phyloP scores from a whole-genome alignment of 179 eudicot species.

The Gypsophila paniculata region DNA sequence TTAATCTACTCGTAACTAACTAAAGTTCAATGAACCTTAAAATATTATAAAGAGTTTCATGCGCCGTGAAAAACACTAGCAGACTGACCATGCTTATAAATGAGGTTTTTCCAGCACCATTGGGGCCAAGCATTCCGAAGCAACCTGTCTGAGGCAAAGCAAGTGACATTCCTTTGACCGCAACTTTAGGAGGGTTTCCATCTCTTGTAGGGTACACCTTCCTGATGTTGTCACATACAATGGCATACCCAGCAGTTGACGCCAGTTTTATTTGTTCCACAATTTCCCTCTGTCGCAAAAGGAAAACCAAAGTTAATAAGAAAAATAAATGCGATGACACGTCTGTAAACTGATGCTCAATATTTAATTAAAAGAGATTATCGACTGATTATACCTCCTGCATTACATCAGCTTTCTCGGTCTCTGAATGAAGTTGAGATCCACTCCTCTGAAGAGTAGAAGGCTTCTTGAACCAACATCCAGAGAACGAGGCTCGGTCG shows the following conservation, averaged over 20 bases:
- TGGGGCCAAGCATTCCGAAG: slow-evolving; percentile 95
- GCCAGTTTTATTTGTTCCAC: slow-evolving; percentile 53
- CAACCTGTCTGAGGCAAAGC: slow-evolving; percentile 70
- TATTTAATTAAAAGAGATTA: neutral
- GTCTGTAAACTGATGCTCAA: neutral
- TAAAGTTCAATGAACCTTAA: neutral
- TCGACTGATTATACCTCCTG: neutral
- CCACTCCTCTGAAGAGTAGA: slow-evolving; percentile 46
- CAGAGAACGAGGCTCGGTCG: slow-evolving; percentile 51
- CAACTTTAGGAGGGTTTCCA: slow-evolving; percentile 73
- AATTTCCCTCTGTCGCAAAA: slow-evolving; percentile 49
- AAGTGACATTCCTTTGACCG: slow-evolving; percentile 65
- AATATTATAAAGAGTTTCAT: neutral
- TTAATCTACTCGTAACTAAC: neutral
- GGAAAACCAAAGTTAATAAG: neutral
- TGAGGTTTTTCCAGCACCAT: slow-evolving; percentile 92
- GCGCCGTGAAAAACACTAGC: too few relatives aligned
- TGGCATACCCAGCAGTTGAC: slow-evolving; percentile 41
- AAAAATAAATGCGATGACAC: neutral
- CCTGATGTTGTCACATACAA: slow-evolving; percentile 57
- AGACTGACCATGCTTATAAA: slow-evolving; percentile 75
- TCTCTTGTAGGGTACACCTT: slow-evolving; percentile 76
- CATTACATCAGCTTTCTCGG: slow-evolving; percentile 64
- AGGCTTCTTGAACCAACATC: slow-evolving; percentile 44
- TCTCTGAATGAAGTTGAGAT: slow-evolving; percentile 41